These are phyloP conservation scores for Gynostemma pentaphyllum DNA, from an alignment of 306 rosid species.

Conservation along the genomic window DNA sequence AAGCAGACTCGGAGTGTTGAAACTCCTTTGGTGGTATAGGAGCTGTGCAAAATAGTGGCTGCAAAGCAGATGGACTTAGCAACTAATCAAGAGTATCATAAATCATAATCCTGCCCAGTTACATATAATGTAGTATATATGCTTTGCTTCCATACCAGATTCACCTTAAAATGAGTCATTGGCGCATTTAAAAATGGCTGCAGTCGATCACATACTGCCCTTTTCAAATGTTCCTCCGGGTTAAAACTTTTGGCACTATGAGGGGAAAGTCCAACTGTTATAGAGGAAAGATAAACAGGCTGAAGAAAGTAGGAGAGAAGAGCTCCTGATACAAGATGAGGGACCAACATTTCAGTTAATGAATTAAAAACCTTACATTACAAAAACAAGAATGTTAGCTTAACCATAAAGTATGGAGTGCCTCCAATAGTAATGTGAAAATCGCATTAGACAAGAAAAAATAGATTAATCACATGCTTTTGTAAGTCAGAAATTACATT, in stretches of 20 bases:
- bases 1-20: conserved; percentile 64
- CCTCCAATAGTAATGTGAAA: background rate
- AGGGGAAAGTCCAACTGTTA: conserved; percentile 53
- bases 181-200: conserved; percentile 30
- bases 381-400: background rate
- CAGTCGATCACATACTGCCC: conserved; percentile 44
- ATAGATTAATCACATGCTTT: background rate
- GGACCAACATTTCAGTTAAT: background rate
- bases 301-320: conserved; percentile 73
- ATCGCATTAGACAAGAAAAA: background rate
- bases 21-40: conserved; percentile 66
- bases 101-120: conserved; percentile 8
- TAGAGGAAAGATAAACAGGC: conserved; percentile 67
- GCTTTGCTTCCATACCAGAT: conserved; percentile 48
- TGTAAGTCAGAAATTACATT: background rate
- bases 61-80: conserved; percentile 9
- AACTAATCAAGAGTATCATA: background rate
- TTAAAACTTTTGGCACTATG: conserved; percentile 23
- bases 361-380: background rate
- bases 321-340: conserved; percentile 59
- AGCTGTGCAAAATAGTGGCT: conserved; percentile 57
- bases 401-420: background rate
- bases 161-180: conserved; percentile 44
- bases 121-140: conserved; percentile 4
- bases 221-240: conserved; percentile 38